phyloP scores from a whole-genome alignment of 176 grass and related monocot species.

The Saccharum officinarum region DNA sequence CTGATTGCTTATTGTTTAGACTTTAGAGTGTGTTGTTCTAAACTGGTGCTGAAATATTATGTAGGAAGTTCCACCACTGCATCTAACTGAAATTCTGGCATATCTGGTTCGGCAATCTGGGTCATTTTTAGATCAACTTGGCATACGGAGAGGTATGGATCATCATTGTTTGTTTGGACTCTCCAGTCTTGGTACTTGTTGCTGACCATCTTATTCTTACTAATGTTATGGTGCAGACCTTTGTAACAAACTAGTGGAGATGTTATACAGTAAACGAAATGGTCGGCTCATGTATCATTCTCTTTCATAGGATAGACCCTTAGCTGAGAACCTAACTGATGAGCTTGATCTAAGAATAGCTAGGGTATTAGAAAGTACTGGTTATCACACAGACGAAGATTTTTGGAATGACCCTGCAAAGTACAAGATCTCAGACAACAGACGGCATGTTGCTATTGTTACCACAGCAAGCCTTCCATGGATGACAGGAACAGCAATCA shows the following conservation, averaged over 20 bases:
- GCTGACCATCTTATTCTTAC: neutral
- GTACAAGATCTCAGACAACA: constrained; percentile 50
- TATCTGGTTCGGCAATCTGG: constrained; percentile 78
- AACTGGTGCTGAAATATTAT: constrained; percentile 18
- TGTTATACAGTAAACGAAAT: constrained; percentile 59
- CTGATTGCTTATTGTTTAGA: constrained; percentile 30
- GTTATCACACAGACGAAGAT: constrained; percentile 62
- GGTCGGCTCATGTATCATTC: constrained; percentile 46
- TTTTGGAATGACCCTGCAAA: constrained; percentile 56
- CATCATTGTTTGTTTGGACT: neutral
- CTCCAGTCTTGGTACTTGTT: neutral
- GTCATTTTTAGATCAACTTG: constrained; percentile 87
- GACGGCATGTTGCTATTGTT: constrained; percentile 82
- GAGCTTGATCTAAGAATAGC: constrained; percentile 91
- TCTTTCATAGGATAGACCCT: constrained; percentile 49
- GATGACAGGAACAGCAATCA: constrained; percentile 98
- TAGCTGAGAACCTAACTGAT: constrained; percentile 50
- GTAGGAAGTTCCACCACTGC: constrained; percentile 65
- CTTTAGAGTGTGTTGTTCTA: constrained; percentile 11
- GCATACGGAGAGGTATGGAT: constrained; percentile 63
- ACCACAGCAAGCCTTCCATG: constrained; percentile 97
- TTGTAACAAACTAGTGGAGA: constrained; percentile 66
- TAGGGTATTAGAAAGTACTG: constrained; percentile 70
- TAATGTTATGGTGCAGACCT: constrained; percentile 58
- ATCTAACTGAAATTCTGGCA: constrained; percentile 76